Evolutionary conservation across 73 alveolate species (phyloP).

Genomic region (Diophrys appendiculata): DNA sequence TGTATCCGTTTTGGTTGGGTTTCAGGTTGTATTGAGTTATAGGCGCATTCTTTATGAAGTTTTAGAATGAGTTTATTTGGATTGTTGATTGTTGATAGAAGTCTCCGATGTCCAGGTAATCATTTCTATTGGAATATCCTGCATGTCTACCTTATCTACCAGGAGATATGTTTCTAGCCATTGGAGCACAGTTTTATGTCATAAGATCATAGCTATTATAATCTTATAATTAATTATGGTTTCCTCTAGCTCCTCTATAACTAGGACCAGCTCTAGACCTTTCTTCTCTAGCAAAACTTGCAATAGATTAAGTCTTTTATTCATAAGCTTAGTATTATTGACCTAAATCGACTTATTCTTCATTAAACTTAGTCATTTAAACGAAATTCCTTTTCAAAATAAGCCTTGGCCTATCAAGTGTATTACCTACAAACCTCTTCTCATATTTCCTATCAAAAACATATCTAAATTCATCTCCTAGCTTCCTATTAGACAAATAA

Average conservation of each 20-base stretch:
- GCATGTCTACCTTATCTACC: neutral
- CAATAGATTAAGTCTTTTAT: no score
- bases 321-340: constrained; percentile 36
- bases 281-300: no score
- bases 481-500: constrained; percentile 69
- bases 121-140: neutral
- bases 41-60: constrained; percentile 68
- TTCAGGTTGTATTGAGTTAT: constrained; percentile 11
- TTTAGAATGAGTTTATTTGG: constrained; percentile 34
- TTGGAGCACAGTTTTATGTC: constrained; percentile 40
- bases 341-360: constrained; percentile 70
- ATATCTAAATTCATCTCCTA: constrained; percentile 90
- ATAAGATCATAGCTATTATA: neutral
- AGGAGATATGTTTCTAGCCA: no score
- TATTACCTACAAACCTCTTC: constrained; percentile 86
- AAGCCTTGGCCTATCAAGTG: constrained; percentile 88
- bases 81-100: neutral
- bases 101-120: neutral
- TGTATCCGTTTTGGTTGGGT: constrained; percentile 35
- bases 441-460: constrained; percentile 84
- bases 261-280: no score
- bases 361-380: constrained; percentile 70
- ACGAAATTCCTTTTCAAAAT: constrained; percentile 78
- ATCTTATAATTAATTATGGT: no score
- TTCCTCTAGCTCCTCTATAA: no score